A percentile compares a stretch with the other conserved stretches of the same genome.
phyloP scores from a whole-genome alignment of 2,329 filamentous ascomycete genomes.

The Aspergillus sp. region DNA sequence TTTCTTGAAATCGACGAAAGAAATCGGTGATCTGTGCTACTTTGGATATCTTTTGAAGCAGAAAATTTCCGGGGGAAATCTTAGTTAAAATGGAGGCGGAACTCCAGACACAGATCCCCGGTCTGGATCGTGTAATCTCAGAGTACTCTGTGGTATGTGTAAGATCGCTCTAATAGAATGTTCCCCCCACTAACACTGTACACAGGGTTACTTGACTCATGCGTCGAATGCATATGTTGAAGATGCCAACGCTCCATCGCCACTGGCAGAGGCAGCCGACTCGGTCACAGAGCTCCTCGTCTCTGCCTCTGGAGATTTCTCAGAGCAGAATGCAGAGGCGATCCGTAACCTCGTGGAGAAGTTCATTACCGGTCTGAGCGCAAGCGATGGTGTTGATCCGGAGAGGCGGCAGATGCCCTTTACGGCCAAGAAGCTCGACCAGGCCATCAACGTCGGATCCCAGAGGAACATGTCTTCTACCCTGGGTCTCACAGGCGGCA shows the following conservation, averaged over 20 bases:
- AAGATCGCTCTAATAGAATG: not conserved
- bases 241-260: constrained; percentile 63
- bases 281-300: constrained; percentile 82
- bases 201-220: constrained; percentile 78
- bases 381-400: constrained; percentile 61
- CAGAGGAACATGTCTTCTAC: constrained; percentile 96
- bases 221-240: constrained; percentile 76
- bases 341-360: constrained; percentile 81
- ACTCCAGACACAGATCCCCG: constrained; percentile 74
- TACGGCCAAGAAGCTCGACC: constrained; percentile 76
- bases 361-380: constrained; percentile 76
- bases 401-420: constrained; percentile 65
- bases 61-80: not conserved
- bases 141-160: constrained; percentile 69
- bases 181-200: constrained; percentile 1
- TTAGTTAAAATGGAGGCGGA: constrained; percentile 69
- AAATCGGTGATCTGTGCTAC: not conserved
- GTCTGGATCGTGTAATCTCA: constrained; percentile 80
- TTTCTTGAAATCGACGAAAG: not conserved
- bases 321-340: constrained; percentile 62
- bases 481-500: constrained; percentile 73
- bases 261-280: constrained; percentile 74
- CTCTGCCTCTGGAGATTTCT: constrained; percentile 83
- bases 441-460: constrained; percentile 88
- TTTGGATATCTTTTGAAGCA: not conserved